Evolutionary conservation across 805 yeast species (phyloP).

Genomic region (Pichia thaimueangensis): DNA sequence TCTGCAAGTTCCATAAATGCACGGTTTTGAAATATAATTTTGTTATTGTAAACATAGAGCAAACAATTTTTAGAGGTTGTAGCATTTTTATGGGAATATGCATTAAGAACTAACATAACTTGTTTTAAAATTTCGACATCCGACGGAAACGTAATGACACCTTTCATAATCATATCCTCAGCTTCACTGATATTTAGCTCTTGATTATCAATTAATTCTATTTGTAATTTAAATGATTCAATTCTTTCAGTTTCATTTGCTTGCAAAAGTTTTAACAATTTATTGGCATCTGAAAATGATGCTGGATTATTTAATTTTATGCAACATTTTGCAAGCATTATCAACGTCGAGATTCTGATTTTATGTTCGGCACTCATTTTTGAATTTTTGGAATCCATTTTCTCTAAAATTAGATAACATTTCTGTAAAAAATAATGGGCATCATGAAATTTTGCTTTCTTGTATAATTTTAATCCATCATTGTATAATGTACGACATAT

Average conservation of each 20-base stretch:
- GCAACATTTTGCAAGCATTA: conserved; percentile 24
- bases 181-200: conserved; percentile 11
- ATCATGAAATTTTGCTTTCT: conserved; percentile 7
- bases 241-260: conserved; percentile 23
- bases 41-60: conserved; percentile 31
- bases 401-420: conserved; percentile 16
- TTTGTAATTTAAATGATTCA: conserved; percentile 28
- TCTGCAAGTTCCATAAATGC: conserved; percentile 6
- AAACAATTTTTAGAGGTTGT: conserved; percentile 28
- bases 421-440: conserved; percentile 15
- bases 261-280: conserved; percentile 22
- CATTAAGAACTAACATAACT: conserved; percentile 12
- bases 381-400: conserved; percentile 2
- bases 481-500: conserved; percentile 31
- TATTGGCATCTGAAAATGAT: conserved; percentile 17
- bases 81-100: conserved; percentile 19
- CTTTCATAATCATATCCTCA: conserved; percentile 31
- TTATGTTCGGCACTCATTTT: conserved; percentile 14
- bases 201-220: conserved; percentile 20
- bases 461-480: conserved; percentile 15
- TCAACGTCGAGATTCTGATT: conserved; percentile 21
- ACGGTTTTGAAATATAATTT: conserved; percentile 15
- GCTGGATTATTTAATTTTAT: conserved; percentile 20
- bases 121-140: conserved; percentile 14
- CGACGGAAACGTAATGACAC: conserved; percentile 29